Base-by-base conservation (phyloP, 768 basidiomycete species). In the Infundibulicybe gibba region DNA sequence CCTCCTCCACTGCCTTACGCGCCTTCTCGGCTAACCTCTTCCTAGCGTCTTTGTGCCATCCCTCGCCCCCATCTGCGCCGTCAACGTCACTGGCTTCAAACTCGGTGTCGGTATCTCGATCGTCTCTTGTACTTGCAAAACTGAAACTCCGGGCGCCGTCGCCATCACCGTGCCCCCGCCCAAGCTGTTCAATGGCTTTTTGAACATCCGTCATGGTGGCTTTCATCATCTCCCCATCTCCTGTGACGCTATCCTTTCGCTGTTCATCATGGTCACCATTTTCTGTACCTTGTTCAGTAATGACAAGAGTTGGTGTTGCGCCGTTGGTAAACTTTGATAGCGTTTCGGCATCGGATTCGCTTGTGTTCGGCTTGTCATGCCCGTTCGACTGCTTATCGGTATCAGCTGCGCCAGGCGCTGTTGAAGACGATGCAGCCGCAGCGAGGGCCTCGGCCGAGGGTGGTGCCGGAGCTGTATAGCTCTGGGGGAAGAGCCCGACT, bases 401-500 rank as follows among this genome's bases (percentile, higher is more conserved):
- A 51, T 49, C 53, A 10, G 60, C 49, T 13, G 51, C 40, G 17
- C 45, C 48, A 20, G 41, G 31, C 3, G 60, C 57, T 20, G 44
- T 44, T 20, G 52, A 54, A 2, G 66, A 43, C 6, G 61, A 51
- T 25, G 66, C 57, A 33, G 61, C 40, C n/a, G 66, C 21, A 37
- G 41, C 25, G 47, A 48, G 17, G 37, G 69, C 49, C 11, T 65
- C 47, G 3, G 54, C 53, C 0, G 59, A 57, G 3, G 83, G 77
- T 0, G 79, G 76, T 2, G 68, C 73, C 3, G 80, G 68, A 0
- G 88, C 75, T 0, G 94, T 95, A 59, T 97, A 97, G 51, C 81
- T 85, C 56, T 87, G 77, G 2, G 97, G 97, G 58, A 99, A 98
- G 10, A 99, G 71, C 2, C 97, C 97, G n/a, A 78, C 68, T 61